Evolutionary conservation across 768 basidiomycete species (phyloP).

Genomic region (Kwoniella dendrophila): DNA sequence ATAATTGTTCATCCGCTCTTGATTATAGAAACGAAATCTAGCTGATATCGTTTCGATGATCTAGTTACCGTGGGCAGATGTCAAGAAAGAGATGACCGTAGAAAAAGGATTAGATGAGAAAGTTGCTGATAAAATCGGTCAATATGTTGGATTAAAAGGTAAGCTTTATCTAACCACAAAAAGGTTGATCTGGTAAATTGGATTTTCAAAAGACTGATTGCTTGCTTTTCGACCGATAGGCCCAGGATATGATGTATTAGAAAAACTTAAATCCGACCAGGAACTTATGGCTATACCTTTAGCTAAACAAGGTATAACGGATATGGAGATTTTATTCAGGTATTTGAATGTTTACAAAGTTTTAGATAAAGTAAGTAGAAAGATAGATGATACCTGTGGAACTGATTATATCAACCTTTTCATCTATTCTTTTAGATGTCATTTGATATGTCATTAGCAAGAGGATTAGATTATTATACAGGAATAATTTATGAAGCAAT

Average conservation of each 20-base stretch:
- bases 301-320: conserved; percentile 78
- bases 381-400: neutral
- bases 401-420: neutral
- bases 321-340: conserved; percentile 82
- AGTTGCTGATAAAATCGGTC: conserved; percentile 90
- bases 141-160: conserved; percentile 96
- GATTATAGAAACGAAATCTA: neutral
- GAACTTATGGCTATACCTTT: conserved; percentile 68
- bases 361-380: conserved; percentile 69
- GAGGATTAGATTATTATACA: conserved; percentile 97
- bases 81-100: conserved; percentile 92
- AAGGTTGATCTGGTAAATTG: too few relatives aligned
- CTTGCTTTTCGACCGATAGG: conserved; percentile 60
- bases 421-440: conserved; percentile 66
- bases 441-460: conserved; percentile 95
- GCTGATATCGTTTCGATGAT: neutral
- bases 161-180: too few relatives aligned
- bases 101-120: conserved; percentile 84
- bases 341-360: conserved; percentile 80
- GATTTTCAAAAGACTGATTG: conserved; percentile 6
- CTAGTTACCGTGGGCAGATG: conserved; percentile 84
- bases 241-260: conserved; percentile 70
- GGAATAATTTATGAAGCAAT: conserved; percentile 97
- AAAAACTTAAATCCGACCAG: conserved; percentile 67
- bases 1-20: neutral